A percentile compares a stretch with the other conserved stretches of the same genome.
phyloP scores from a whole-genome alignment of 805 yeast genomes.

The Monosporozyma yasuniensis region DNA sequence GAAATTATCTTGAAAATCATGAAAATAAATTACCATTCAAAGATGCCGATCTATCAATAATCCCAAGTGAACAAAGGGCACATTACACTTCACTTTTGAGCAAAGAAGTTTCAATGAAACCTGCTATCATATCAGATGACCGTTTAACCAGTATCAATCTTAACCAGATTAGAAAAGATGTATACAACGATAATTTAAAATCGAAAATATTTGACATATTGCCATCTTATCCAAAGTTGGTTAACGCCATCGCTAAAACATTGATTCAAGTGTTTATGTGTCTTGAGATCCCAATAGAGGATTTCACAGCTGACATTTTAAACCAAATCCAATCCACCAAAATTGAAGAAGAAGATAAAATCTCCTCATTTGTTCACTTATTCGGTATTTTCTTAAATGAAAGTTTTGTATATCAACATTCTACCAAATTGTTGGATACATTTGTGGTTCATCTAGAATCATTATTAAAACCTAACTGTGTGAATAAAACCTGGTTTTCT shows the following conservation, averaged over 20 bases:
- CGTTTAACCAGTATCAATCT: background rate
- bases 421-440: slow-evolving; percentile 28
- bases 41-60: slow-evolving; percentile 8
- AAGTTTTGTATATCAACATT: slow-evolving; percentile 30
- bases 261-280: slow-evolving; percentile 30
- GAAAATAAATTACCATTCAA: slow-evolving; percentile 26
- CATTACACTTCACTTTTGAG: background rate
- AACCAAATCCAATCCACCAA: slow-evolving; percentile 33
- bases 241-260: slow-evolving; percentile 34
- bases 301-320: slow-evolving; percentile 32
- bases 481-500: slow-evolving; percentile 49
- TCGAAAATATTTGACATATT: slow-evolving; percentile 37
- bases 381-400: slow-evolving; percentile 38
- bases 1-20: slow-evolving; percentile 22
- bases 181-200: slow-evolving; percentile 28
- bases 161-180: slow-evolving; percentile 31
- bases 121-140: background rate
- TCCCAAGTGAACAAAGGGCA: background rate
- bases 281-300: slow-evolving; percentile 28
- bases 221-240: slow-evolving; percentile 36
- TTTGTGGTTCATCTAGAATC: slow-evolving; percentile 33
- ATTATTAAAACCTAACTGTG: slow-evolving; percentile 31
- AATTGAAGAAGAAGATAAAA: slow-evolving; percentile 19
- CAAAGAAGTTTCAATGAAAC: background rate
- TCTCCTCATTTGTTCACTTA: slow-evolving; percentile 36